Conservation (phyloP, 2,329 filamentous ascomycete species). For the Neoarthrinium moseri region DNA sequence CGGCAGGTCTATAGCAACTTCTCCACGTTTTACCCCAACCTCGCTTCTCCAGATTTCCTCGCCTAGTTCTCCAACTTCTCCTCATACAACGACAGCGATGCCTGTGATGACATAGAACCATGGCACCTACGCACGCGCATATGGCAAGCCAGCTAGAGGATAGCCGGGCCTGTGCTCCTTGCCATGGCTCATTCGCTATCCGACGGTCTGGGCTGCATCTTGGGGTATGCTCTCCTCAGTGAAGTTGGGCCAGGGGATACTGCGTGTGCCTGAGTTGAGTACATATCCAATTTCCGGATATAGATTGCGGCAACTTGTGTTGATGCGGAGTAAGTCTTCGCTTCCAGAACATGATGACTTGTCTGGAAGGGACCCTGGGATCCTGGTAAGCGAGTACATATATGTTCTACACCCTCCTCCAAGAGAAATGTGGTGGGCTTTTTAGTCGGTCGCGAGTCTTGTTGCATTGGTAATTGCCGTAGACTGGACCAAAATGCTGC, state of each 20-base stretch:
- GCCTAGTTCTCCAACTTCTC: slow-evolving; percentile 12
- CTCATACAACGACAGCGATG: neutral
- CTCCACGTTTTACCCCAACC: slow-evolving; percentile 10
- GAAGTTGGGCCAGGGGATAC: too few relatives aligned
- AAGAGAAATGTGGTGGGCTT: too few relatives aligned
- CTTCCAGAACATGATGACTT: neutral
- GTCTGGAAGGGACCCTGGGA: neutral
- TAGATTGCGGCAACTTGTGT: neutral
- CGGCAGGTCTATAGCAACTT: slow-evolving; percentile 10
- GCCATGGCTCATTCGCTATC: neutral
- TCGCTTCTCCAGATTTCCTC: slow-evolving; percentile 3
- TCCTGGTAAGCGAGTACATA: too few relatives aligned
- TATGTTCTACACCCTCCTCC: too few relatives aligned
- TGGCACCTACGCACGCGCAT: too few relatives aligned
- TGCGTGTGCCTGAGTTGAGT: too few relatives aligned
- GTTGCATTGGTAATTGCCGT: neutral
- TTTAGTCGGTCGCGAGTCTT: neutral
- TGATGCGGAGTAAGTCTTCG: slow-evolving; percentile 1
- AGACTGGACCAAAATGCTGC: slow-evolving; percentile 18
- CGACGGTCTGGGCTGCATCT: neutral
- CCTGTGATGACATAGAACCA: neutral
- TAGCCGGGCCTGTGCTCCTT: slow-evolving; percentile 7
- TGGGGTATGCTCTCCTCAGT: too few relatives aligned
- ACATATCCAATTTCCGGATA: slow-evolving; percentile 3
- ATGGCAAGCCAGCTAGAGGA: slow-evolving; percentile 1